A percentile compares a stretch with the other conserved stretches of the same genome.
phyloP scores from a whole-genome alignment of 805 yeast genomes.

The Ogataea saltuana region DNA sequence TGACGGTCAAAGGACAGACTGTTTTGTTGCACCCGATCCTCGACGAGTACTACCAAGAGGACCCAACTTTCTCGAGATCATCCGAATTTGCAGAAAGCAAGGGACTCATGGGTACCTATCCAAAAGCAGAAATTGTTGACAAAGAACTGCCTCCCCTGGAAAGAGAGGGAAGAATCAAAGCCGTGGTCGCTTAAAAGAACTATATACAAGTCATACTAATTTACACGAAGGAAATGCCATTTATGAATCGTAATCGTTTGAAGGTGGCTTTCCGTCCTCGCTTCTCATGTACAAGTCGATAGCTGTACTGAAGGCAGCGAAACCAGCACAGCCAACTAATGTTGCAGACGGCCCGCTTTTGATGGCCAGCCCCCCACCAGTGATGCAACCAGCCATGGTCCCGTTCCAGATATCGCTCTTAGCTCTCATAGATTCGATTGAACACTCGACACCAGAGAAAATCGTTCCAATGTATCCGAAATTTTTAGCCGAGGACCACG shows the following conservation, averaged over 20 bases:
- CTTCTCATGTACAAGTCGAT: constrained; percentile 84
- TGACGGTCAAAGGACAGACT: constrained; percentile 82
- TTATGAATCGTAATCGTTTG: constrained; percentile 74
- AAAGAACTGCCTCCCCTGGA: constrained; percentile 72
- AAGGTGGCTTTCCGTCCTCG: constrained; percentile 81
- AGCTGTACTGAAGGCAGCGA: constrained; percentile 92
- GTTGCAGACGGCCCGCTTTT: constrained; percentile 95
- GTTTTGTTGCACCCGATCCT: constrained; percentile 86
- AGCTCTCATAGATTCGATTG: constrained; percentile 81
- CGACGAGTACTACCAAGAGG: constrained; percentile 83
- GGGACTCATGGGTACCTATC: constrained; percentile 92
- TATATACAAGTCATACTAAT: constrained; percentile 4
- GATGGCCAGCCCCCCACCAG: constrained; percentile 94
- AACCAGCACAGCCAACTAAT: constrained; percentile 91
- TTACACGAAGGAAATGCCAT: constrained; percentile 6
- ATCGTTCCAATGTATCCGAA: constrained; percentile 92
- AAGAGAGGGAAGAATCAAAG: constrained; percentile 58
- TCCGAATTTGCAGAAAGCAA: constrained; percentile 83
- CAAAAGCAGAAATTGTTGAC: constrained; percentile 54
- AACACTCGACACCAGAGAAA: constrained; percentile 90
- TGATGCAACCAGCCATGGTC: constrained; percentile 88
- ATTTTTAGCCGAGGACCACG: constrained; percentile 88
- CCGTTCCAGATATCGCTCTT: constrained; percentile 93
- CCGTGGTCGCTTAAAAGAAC: constrained; percentile 8
- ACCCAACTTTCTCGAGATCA: constrained; percentile 67